A percentile compares a stretch with the other conserved stretches of the same genome.
Evolutionary conservation across 2,329 filamentous ascomycete species (phyloP).

Genomic region (Talaromyces sp.): DNA sequence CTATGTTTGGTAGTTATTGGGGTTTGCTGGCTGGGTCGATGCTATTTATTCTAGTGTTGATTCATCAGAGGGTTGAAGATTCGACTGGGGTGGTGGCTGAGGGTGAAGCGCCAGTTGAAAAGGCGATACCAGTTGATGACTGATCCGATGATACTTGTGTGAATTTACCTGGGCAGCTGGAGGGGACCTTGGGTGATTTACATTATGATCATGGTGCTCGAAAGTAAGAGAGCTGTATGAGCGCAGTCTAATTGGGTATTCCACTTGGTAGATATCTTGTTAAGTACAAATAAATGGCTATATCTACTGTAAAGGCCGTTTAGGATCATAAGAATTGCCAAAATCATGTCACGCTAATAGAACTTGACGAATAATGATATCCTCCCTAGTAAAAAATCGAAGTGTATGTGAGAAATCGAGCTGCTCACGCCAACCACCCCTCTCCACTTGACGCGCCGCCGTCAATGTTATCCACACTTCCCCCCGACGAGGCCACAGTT

Average conservation of each 20-base stretch:
- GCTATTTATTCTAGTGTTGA: conserved; percentile 24
- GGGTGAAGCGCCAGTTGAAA: neutral
- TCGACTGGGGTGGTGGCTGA: conserved; percentile 16
- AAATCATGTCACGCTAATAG: neutral
- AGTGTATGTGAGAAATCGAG: neutral
- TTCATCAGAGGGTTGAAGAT: conserved; percentile 23
- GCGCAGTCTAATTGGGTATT: neutral
- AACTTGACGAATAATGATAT: neutral
- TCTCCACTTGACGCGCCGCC: neutral
- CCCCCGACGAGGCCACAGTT: neutral
- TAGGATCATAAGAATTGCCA: neutral
- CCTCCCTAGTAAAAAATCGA: neutral
- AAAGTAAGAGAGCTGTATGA: neutral
- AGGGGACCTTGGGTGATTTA: neutral
- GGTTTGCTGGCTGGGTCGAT: conserved; percentile 24
- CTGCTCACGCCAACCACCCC: conserved; percentile 1
- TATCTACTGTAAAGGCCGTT: neutral
- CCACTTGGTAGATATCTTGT: neutral
- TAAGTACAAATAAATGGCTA: neutral
- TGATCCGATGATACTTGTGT: neutral
- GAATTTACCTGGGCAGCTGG: neutral
- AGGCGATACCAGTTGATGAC: conserved; percentile 1
- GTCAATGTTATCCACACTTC: conserved; percentile 5
- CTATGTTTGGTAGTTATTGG: conserved; percentile 27
- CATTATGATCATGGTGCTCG: neutral